Conservation (phyloP, 768 basidiomycete genomes). For the Auricularia sp. region DNA sequence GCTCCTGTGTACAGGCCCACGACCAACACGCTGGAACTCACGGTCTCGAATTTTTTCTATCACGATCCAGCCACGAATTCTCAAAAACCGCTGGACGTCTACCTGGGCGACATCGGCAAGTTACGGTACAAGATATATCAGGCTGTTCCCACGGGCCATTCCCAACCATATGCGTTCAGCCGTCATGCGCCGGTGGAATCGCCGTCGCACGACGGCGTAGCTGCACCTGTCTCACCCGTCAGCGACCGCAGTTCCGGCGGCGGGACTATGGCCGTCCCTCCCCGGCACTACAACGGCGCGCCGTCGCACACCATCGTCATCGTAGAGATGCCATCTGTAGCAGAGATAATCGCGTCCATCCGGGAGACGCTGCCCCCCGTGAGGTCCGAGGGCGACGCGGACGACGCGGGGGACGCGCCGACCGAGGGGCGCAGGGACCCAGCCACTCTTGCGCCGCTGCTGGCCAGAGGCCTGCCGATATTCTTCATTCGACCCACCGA, state of each 20-base stretch:
- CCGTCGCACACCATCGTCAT: constrained; percentile 65
- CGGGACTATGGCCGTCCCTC: background rate
- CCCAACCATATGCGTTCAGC: constrained; percentile 15
- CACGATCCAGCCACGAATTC: constrained; percentile 54
- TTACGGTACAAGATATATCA: constrained; percentile 70
- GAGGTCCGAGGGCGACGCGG: constrained; percentile 19
- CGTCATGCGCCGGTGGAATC: background rate
- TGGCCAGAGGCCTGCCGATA: constrained; percentile 41
- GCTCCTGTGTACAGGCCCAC: constrained; percentile 63
- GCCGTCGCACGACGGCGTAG: constrained; percentile 6
- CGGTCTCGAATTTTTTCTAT: constrained; percentile 83
- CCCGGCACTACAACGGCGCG: constrained; percentile 5
- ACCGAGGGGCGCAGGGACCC: background rate
- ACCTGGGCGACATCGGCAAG: constrained; percentile 84
- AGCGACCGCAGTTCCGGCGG: constrained; percentile 8
- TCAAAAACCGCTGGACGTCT: constrained; percentile 73
- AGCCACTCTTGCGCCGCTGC: background rate
- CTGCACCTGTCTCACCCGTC: constrained; percentile 4
- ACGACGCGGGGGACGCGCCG: constrained; percentile 20
- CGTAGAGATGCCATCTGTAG: constrained; percentile 73
- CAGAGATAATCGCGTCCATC: constrained; percentile 68
- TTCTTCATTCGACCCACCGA: constrained; percentile 74
- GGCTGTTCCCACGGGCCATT: constrained; percentile 55
- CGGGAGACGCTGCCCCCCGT: constrained; percentile 54
- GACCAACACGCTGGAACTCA: constrained; percentile 70